Evolutionary conservation across 805 yeast genomes (phyloP), one percentile per base, ranked within the genome.

Genomic region (Metschnikowia borealis): DNA sequence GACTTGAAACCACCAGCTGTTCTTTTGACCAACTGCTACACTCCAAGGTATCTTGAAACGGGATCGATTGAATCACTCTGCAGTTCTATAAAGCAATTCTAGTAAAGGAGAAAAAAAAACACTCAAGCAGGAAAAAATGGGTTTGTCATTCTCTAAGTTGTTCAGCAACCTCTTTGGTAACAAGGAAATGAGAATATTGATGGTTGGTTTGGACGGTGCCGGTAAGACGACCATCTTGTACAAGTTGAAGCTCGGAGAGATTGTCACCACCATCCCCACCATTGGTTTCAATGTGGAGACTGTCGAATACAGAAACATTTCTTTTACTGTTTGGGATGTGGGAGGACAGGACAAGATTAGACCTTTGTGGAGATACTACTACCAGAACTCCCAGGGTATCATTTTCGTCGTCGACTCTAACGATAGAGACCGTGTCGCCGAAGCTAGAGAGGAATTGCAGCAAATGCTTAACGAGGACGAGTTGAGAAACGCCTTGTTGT

Each of bases 261-360:
- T 90, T 65, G 96, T 90, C 67, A 89, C 96, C 64, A 90, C 97
- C 46, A 90, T 89, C 67, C 97, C 97, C 74, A 90, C 97, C 60
- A 89, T 90, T 73, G 97, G 97, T 66, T 90, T 90, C 84, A 90
- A 90, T 73, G 97, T 90, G 62, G 97, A 90, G 77, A 90, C 97
- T 55, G 96, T 90, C 65, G 96, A 90, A 79, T 89, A 90, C 81
- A 90, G 90, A 79, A 90, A 90, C 84, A 89, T 90, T 73, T 86
- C 96, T 40, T 90, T 90, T 78, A 89, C 96, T 54, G 97, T 90
- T 58, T 90, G 97, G 98, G 98, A 92, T 83, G 97, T 91, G 63
- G 98, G 98, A 87, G 98, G 98, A 83, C 98, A 92, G 80, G 97
- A 90, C 75, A 91, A 91, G 78, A 92, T 92, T 68, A 88, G 98